phyloP scores from a whole-genome alignment of 306 rosid genomes.

The Ochetophila trinervis region DNA sequence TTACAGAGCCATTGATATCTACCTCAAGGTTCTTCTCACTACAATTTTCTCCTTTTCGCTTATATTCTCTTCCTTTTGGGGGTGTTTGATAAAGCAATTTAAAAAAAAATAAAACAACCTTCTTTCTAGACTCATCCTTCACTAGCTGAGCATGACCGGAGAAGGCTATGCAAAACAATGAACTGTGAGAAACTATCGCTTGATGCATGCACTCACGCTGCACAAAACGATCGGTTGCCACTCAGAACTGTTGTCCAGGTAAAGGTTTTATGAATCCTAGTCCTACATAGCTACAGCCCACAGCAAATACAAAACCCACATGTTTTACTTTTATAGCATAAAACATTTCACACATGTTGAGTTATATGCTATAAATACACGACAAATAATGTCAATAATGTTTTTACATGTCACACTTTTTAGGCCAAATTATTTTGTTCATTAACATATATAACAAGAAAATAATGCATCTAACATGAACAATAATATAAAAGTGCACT shows the following conservation, averaged over 20 bases:
- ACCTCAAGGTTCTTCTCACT: conserved; percentile 61
- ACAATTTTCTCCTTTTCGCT: conserved; percentile 16
- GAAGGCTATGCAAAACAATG: conserved; percentile 86
- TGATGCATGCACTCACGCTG: conserved; percentile 88
- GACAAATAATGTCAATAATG: too few species aligned
- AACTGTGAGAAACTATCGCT: conserved; percentile 85
- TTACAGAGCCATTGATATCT: conserved; percentile 91
- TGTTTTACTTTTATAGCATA: too few species aligned
- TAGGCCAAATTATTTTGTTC: too few species aligned
- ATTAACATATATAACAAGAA: too few species aligned
- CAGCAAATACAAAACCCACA: too few species aligned
- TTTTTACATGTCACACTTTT: too few species aligned
- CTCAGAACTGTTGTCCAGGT: conserved; percentile 85
- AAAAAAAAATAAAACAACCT: conserved; percentile 15
- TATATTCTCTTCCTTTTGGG: conserved; percentile 1
- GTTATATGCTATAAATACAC: too few species aligned
- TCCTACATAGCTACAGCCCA: conserved; percentile 4
- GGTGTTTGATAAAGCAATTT: conserved; percentile 15
- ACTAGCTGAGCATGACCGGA: conserved; percentile 71
- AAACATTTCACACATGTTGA: too few species aligned
- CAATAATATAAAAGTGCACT: too few species aligned
- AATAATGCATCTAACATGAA: too few species aligned
- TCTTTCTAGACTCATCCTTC: conserved; percentile 67
- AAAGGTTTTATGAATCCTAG: conserved; percentile 21
- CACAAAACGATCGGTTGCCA: conserved; percentile 94